Evolutionary conservation across 306 rosid species (phyloP).

Genomic region (Prunus dulcis): DNA sequence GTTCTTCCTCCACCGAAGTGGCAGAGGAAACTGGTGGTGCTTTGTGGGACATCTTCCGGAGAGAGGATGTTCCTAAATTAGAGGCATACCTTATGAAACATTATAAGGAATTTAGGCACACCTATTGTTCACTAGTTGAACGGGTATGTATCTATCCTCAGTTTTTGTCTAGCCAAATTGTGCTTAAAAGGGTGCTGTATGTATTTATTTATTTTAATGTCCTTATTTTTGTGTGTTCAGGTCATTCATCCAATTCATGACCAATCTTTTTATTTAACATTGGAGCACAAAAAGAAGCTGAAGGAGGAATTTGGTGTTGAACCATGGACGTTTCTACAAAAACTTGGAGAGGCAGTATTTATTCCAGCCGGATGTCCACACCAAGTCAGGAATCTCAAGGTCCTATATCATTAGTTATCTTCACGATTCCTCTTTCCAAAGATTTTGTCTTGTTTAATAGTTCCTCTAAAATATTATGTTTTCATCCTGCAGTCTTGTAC

Average conservation of each 20-base stretch:
- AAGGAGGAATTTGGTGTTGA: conserved; percentile 76
- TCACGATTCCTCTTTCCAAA: background rate
- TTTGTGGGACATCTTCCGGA: conserved; percentile 80
- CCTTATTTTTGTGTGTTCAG: conserved; percentile 26
- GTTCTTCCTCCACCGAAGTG: conserved; percentile 17
- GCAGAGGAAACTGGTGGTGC: conserved; percentile 50
- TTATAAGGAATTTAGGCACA: conserved; percentile 68
- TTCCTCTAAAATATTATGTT: background rate
- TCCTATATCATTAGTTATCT: conserved; percentile 7
- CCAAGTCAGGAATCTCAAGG: conserved; percentile 90
- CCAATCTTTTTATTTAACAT: conserved; percentile 67
- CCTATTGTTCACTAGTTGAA: conserved; percentile 62
- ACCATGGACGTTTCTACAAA: conserved; percentile 80
- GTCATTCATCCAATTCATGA: conserved; percentile 83
- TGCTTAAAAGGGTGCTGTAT: conserved; percentile 2
- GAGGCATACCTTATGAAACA: conserved; percentile 62
- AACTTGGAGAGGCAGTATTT: conserved; percentile 79
- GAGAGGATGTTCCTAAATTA: conserved; percentile 69
- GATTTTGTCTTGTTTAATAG: background rate
- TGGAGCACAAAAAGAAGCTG: conserved; percentile 65
- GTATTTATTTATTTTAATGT: background rate
- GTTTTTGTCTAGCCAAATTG: conserved; percentile 11
- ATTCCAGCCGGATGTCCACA: conserved; percentile 94
- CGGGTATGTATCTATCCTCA: conserved; percentile 37
- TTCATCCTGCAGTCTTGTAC: conserved; percentile 60